Percentiles rank a stretch among this genome's conserved stretches.
Conservation (phyloP, 306 rosid species). For the Gastrolobium bilobum region DNA sequence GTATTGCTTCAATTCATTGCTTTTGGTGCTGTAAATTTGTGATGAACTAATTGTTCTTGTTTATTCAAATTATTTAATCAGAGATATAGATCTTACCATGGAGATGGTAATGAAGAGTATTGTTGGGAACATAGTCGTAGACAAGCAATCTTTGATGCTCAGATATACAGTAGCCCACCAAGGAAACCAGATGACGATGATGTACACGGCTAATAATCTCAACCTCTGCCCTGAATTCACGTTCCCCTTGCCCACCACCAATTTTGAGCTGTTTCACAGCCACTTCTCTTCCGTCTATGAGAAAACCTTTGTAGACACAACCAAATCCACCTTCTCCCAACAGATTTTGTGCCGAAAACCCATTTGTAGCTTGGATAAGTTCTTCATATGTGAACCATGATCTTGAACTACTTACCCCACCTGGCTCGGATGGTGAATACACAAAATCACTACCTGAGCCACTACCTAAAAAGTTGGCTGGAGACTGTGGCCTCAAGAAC, state of each 20-base stretch:
- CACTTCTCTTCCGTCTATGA: constrained; percentile 85
- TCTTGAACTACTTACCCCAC: constrained; percentile 77
- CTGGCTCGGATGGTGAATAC: constrained; percentile 78
- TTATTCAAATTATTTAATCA: constrained; percentile 35
- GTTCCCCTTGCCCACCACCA: constrained; percentile 98
- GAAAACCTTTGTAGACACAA: constrained; percentile 91
- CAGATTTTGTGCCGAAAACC: constrained; percentile 73
- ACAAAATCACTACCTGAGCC: constrained; percentile 65
- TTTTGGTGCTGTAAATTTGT: not conserved
- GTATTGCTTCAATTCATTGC: not conserved
- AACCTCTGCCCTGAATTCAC: constrained; percentile 98
- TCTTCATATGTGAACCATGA: constrained; percentile 88
- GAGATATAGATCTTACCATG: constrained; percentile 76
- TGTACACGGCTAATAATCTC: constrained; percentile 96
- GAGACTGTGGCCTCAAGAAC: constrained; percentile 80
- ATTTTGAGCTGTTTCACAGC: constrained; percentile 95
- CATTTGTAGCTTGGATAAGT: constrained; percentile 80
- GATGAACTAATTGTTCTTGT: not conserved
- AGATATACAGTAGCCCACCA: constrained; percentile 94
- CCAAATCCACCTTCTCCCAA: constrained; percentile 99
- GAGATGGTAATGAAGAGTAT: constrained; percentile 91
- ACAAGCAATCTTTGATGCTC: constrained; percentile 94
- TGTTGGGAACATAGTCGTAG: constrained; percentile 82
- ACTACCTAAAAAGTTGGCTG: constrained; percentile 62
- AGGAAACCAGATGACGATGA: constrained; percentile 97